Percentiles rank a stretch among this genome's conserved stretches.
These are phyloP conservation scores for Neolentinus lepideus DNA, from an alignment of 1,284 basidiomycete species.

Conservation along the genomic window DNA sequence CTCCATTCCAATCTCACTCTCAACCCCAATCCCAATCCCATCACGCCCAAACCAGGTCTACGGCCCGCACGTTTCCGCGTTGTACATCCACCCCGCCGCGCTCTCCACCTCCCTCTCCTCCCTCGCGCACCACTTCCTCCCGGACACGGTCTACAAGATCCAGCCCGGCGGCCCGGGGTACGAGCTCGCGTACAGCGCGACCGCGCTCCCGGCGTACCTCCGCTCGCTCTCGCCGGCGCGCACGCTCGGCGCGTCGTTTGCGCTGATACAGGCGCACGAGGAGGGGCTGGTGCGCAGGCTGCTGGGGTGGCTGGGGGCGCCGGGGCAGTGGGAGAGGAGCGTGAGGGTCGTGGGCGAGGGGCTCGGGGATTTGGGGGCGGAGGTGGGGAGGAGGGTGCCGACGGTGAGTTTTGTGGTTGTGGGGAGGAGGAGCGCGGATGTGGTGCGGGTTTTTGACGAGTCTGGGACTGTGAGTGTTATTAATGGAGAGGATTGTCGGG, in stretches of 20 bases:
- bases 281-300: slow-evolving; percentile 32
- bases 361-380: slow-evolving; percentile 20
- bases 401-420: slow-evolving; percentile 69
- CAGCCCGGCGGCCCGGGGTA: slow-evolving; percentile 71
- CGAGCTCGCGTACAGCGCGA: slow-evolving; percentile 56
- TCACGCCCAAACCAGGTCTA: slow-evolving; percentile 43
- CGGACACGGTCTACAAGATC: slow-evolving; percentile 51
- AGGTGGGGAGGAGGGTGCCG: slow-evolving; percentile 39
- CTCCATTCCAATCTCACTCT: neutral
- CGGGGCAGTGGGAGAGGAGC: slow-evolving; percentile 36
- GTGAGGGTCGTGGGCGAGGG: slow-evolving; percentile 64
- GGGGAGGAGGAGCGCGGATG: slow-evolving; percentile 48
- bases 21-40: neutral
- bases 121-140: slow-evolving; percentile 67
- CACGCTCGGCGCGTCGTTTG: slow-evolving; percentile 15
- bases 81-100: slow-evolving; percentile 48
- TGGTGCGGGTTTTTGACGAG: slow-evolving; percentile 59
- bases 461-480: slow-evolving; percentile 46
- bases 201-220: slow-evolving; percentile 60
- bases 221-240: slow-evolving; percentile 40
- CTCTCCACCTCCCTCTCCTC: slow-evolving; percentile 43
- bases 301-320: slow-evolving; percentile 31
- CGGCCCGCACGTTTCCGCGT: slow-evolving; percentile 62
- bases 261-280: slow-evolving; percentile 41
- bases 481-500: no score